Evolutionary conservation across 2,329 filamentous ascomycete genomes (phyloP).

Genomic region (Apiospora kogelbergensis): DNA sequence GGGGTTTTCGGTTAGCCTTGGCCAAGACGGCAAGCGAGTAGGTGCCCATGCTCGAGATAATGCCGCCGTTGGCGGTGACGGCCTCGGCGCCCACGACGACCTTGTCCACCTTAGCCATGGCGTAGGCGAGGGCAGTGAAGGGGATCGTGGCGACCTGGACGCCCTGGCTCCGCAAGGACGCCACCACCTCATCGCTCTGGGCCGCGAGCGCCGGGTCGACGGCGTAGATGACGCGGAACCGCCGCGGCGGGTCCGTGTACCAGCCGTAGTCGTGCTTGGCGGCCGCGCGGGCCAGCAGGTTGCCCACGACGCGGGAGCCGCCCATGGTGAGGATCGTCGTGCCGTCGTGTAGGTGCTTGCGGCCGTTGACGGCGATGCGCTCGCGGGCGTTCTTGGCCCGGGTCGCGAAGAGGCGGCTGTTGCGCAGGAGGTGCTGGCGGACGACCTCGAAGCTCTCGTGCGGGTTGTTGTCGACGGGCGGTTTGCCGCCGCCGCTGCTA

Average conservation of each 20-base stretch:
- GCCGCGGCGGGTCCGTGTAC: conserved; percentile 48
- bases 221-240: conserved; percentile 84
- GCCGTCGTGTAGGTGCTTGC: conserved; percentile 72
- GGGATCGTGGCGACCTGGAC: conserved; percentile 83
- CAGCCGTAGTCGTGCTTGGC: conserved; percentile 47
- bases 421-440: conserved; percentile 78
- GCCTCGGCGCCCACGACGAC: conserved; percentile 75
- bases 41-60: conserved; percentile 82
- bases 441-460: conserved; percentile 74
- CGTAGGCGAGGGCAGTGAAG: conserved; percentile 75
- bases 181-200: conserved; percentile 72
- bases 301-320: conserved; percentile 79
- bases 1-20: conserved; percentile 61
- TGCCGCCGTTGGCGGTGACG: conserved; percentile 89
- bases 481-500: neutral
- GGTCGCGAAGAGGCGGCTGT: conserved; percentile 82
- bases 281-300: conserved; percentile 72
- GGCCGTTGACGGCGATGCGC: conserved; percentile 62
- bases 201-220: conserved; percentile 52
- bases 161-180: conserved; percentile 67
- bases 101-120: conserved; percentile 71
- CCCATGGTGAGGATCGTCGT: conserved; percentile 88
- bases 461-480: conserved; percentile 8
- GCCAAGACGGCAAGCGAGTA: conserved; percentile 86
- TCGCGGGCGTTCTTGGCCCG: conserved; percentile 83